phyloP scores from a whole-genome alignment of 2,329 filamentous ascomycete species.

The Tolypocladium ovalisporum region DNA sequence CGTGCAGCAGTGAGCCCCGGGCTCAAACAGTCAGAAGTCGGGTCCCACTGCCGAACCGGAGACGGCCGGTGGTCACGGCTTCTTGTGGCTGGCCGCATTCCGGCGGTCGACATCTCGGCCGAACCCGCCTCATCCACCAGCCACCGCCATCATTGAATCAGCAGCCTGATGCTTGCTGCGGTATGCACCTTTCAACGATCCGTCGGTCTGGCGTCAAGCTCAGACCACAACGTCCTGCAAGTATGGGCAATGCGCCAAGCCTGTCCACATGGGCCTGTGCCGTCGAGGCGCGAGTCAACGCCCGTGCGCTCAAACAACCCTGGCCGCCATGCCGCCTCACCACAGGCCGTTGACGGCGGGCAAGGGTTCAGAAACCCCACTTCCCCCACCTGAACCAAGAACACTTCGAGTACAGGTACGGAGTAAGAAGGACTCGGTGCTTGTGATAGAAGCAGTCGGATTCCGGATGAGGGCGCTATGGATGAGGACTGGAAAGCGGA shows the following conservation, averaged over 20 bases:
- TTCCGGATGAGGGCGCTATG: neutral
- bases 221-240: neutral
- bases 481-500: neutral
- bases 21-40: neutral
- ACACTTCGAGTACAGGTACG: neutral
- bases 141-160: neutral
- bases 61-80: neutral
- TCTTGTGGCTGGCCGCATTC: neutral
- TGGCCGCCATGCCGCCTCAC: neutral
- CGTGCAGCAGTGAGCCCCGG: neutral
- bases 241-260: neutral
- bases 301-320: neutral
- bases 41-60: slow-evolving; percentile 2
- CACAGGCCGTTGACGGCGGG: neutral
- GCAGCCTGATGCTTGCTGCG: neutral
- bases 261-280: neutral
- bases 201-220: neutral
- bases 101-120: neutral
- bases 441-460: neutral
- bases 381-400: neutral
- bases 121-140: neutral
- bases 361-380: neutral
- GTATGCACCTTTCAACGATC: neutral
- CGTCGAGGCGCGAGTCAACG: neutral
- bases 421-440: too few relatives aligned